Base-by-base conservation (phyloP, 495 filamentous ascomycete genomes). In the Articulospora tetracladia region DNA sequence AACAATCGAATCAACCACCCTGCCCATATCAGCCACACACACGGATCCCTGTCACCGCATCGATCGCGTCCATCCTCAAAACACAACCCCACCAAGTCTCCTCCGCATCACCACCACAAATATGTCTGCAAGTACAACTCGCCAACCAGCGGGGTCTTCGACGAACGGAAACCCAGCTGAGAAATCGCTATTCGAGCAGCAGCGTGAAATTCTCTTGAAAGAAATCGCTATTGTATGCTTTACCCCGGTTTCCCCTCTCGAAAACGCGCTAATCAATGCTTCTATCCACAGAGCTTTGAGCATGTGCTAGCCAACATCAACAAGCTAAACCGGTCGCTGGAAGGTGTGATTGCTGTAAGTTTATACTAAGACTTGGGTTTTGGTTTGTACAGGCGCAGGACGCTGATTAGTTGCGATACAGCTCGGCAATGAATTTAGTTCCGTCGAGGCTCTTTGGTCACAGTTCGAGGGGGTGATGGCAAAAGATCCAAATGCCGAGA, bases 401-500 rank as follows among this genome's bases (percentile, higher is more conserved):
- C 23, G n/a, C 36, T 52, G 34, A n/a, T 55, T 19, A 19, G 15
- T 11, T 53, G 19, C 12, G 17, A 58, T 46, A 19, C 49, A 93
- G 90, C 90, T 98, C 26, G 94, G 94, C 8, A 97, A 96, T 70
- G 94, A 98, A 68, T 98, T 98, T 70, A 84, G 89, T n/a, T 91
- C 89, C 10, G 94, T 98, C 19, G 94, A 98, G 73, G 91, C 91
- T 25, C 81, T 98, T 32, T 98, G 94, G 94, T 92, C 88, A 32
- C 91, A 95, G 60, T 98, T 98, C 68, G 94, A 98, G 78, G 88
- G 87, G 57, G 93, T 97, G 62, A 98, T 97, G 93, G 91, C 85
- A 19, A 88, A 86, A 61, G 86, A 90, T 39, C 73, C 76, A 0
- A 85, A 84, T 61, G 74, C 74, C 23, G 74, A 69, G 32, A 76